Evolutionary conservation across 192 early-diverging fungal species (phyloP), one percentile per base, ranked within the genome.

Genomic region (Coemansia furcata): DNA sequence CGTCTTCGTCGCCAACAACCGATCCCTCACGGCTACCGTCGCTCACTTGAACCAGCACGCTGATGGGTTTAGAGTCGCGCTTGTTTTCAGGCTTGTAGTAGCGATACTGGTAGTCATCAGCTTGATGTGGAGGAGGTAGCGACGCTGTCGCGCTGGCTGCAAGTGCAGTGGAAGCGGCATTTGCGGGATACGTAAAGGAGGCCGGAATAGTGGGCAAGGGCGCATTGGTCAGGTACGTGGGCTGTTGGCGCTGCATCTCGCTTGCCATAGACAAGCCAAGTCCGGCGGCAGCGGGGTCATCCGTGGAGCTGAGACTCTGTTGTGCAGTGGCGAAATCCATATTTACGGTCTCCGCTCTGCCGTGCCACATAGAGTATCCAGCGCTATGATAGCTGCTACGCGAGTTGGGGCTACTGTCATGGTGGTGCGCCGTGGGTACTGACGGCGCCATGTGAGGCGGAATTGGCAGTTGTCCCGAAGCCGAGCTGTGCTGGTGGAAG

Each of bases 341-440:
- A 37, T 76, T 67, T 21, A 76, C 67, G 0, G 78, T 81, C 44
- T 81, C 78, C 2, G 74, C 78, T 40, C 69, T 70, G 38, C 74
- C 78, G 9, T 69, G 63, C 78, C 78, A 81, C 50, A 61, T 43
- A 8, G 78, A 81, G 57, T 73, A 76, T 3, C 74, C 74, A 8
- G 78, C 74, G 67, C 78, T 81, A 57, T 81, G 78, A 65, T 81
- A 81, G 74, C 78, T 81, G 67, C 78, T 81, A 33, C 55, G 66
- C 29, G 78, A 81, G 35, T 62, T 68, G 30, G 73, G 78, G 49
- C 78, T 72, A 61, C 78, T 81, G 64, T 76, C 65, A 23, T 71
- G 65, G 37, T 62, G 55, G n/a, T 58, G 52, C 14, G 65, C 37
- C 37, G 65, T 33, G 15, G 58, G 68, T 6, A 10, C 50, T 0